These are phyloP conservation scores for Candida insectorum DNA, from an alignment of 805 yeast genomes.

Conservation along the genomic window DNA sequence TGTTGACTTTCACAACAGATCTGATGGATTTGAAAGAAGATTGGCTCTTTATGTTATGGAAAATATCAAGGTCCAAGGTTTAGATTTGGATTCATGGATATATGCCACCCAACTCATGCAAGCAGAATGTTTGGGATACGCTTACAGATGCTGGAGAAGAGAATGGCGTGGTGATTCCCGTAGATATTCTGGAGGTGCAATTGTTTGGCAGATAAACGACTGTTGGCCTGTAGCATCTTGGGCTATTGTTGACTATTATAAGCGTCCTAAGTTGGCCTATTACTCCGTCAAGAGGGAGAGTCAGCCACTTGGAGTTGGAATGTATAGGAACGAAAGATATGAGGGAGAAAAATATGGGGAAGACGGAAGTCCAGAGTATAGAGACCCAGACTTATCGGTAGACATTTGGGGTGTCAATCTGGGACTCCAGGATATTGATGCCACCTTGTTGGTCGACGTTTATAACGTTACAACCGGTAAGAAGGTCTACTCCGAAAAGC, in stretches of 20 bases:
- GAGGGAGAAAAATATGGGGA: constrained; percentile 3
- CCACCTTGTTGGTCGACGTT: constrained; percentile 21
- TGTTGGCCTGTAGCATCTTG: constrained; percentile 55
- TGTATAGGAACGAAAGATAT: constrained; percentile 21
- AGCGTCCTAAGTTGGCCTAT: constrained; percentile 44
- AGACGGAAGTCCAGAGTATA: constrained; percentile 21
- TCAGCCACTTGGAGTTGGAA: constrained; percentile 29
- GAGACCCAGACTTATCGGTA: constrained; percentile 18
- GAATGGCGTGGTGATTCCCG: constrained; percentile 40
- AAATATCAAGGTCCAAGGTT: constrained; percentile 33
- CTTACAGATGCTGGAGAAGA: constrained; percentile 46
- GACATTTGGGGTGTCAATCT: constrained; percentile 44
- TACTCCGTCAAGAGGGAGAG: constrained; percentile 46
- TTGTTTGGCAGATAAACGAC: constrained; percentile 55
- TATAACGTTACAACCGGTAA: constrained; percentile 32
- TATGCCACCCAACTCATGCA: constrained; percentile 51
- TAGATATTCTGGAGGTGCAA: constrained; percentile 36
- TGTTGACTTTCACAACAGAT: constrained; percentile 48
- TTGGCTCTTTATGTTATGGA: constrained; percentile 45
- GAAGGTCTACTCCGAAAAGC: constrained; percentile 10
- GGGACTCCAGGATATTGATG: constrained; percentile 17
- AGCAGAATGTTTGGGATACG: constrained; percentile 46
- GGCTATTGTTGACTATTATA: constrained; percentile 43
- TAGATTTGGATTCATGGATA: constrained; percentile 28
- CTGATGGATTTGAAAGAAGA: constrained; percentile 40